These are phyloP conservation scores for Debaryomyces tyrocola DNA, from an alignment of 805 yeast species.

Conservation along the genomic window DNA sequence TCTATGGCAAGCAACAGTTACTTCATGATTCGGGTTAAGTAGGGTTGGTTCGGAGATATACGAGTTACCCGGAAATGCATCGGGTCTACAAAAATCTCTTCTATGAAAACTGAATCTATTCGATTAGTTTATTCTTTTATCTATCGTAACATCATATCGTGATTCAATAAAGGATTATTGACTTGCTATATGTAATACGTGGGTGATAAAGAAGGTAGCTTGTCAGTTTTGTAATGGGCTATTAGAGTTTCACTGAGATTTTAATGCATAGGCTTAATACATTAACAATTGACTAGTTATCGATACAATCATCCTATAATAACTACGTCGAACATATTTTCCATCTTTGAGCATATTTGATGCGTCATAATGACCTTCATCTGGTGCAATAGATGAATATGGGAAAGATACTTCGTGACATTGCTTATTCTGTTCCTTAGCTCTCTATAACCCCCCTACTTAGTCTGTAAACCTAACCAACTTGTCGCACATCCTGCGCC, in stretches of 20 bases:
- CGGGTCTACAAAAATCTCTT: background rate
- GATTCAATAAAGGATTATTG: slow-evolving; percentile 9
- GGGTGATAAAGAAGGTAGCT: slow-evolving; percentile 12
- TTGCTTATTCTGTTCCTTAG: slow-evolving; percentile 14
- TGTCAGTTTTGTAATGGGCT: slow-evolving; percentile 6
- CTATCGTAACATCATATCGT: slow-evolving; percentile 3
- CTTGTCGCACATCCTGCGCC: slow-evolving; percentile 70
- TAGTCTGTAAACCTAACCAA: slow-evolving; percentile 46
- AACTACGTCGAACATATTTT: slow-evolving; percentile 75
- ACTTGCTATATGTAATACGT: slow-evolving; percentile 4
- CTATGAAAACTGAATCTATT: background rate
- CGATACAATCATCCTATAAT: slow-evolving; percentile 67
- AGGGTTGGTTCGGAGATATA: background rate
- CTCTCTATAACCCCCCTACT: slow-evolving; percentile 3
- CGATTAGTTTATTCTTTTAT: background rate
- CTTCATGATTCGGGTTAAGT: background rate
- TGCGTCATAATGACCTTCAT: slow-evolving; percentile 9
- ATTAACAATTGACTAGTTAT: slow-evolving; percentile 16
- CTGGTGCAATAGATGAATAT: slow-evolving; percentile 60
- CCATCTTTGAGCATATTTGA: slow-evolving; percentile 56
- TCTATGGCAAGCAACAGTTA: background rate
- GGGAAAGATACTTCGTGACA: slow-evolving; percentile 79
- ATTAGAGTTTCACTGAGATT: background rate
- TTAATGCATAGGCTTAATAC: background rate
- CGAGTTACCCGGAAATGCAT: slow-evolving; percentile 5